Evolutionary conservation across 2,329 filamentous ascomycete species (phyloP).

Genomic region (Fusarium sp.): DNA sequence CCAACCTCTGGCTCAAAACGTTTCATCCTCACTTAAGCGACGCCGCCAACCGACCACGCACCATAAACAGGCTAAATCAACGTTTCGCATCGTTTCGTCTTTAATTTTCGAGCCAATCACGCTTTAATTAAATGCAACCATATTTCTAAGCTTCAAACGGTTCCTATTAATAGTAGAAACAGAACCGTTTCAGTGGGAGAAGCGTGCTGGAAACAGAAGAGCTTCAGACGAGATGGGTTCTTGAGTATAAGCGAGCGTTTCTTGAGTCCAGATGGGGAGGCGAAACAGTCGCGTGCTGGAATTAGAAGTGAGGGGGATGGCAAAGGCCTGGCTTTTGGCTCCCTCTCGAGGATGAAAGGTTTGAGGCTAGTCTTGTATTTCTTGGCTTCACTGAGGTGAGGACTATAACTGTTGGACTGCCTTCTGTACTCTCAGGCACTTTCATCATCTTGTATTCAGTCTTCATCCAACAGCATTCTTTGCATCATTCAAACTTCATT

Average conservation of each 20-base stretch:
- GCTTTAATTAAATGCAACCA: rapidly evolving
- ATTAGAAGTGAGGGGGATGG: not conserved
- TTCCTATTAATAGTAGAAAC: slow-evolving; percentile 8
- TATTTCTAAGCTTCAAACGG: not conserved
- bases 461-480: rapidly evolving
- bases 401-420: rapidly evolving
- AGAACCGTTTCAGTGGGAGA: not conserved
- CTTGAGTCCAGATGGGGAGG: not conserved
- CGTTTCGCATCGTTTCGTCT: not conserved
- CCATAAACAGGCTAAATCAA: not conserved
- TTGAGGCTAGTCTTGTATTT: not conserved
- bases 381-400: not conserved
- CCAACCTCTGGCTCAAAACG: not conserved
- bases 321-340: rapidly evolving
- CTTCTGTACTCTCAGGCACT: rapidly evolving
- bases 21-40: not conserved
- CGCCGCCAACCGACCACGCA: too few relatives aligned
- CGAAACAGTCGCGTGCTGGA: not conserved
- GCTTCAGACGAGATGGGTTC: not conserved
- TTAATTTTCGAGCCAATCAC: not conserved
- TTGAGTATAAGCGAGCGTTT: not conserved
- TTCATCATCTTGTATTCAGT: not conserved
- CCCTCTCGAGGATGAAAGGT: not conserved
- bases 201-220: not conserved
- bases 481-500: rapidly evolving